phyloP scores from a whole-genome alignment of 1,284 basidiomycete species.

The Cryptococcus hybrid region DNA sequence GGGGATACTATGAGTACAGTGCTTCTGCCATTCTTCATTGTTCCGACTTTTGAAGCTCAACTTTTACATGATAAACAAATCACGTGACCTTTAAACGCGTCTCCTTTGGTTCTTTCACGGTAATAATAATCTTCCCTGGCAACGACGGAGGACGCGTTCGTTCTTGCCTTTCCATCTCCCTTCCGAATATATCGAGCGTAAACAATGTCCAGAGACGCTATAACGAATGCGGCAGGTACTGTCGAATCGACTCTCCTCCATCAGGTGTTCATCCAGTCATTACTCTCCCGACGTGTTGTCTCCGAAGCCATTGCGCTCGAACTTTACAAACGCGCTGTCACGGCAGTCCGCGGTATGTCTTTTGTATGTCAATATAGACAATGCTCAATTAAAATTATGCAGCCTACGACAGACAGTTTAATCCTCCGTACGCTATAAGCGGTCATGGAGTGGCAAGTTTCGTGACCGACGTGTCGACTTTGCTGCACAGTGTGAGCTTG shows the following conservation, averaged over 20 bases:
- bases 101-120: not conserved
- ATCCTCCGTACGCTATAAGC: conserved; percentile 20
- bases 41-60: no score
- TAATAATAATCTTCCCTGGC: not conserved
- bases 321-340: conserved; percentile 41
- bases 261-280: conserved; percentile 39
- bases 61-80: no score
- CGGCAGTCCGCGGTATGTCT: conserved; percentile 23
- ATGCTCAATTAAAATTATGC: not conserved
- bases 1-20: no score
- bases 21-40: no score
- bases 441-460: conserved; percentile 28
- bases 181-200: not conserved
- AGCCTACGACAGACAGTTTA: conserved; percentile 27
- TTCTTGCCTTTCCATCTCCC: not conserved
- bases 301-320: conserved; percentile 34
- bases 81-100: no score
- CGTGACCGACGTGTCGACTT: conserved; percentile 26
- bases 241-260: conserved; percentile 38
- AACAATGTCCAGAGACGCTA: not conserved
- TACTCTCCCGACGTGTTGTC: conserved; percentile 40
- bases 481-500: conserved; percentile 38
- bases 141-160: not conserved
- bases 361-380: not conserved
- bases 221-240: no score